Percentiles rank a stretch among this genome's conserved stretches.
Evolutionary conservation across 2,329 filamentous ascomycete species (phyloP).

Genomic region (Colletotrichum agaves): DNA sequence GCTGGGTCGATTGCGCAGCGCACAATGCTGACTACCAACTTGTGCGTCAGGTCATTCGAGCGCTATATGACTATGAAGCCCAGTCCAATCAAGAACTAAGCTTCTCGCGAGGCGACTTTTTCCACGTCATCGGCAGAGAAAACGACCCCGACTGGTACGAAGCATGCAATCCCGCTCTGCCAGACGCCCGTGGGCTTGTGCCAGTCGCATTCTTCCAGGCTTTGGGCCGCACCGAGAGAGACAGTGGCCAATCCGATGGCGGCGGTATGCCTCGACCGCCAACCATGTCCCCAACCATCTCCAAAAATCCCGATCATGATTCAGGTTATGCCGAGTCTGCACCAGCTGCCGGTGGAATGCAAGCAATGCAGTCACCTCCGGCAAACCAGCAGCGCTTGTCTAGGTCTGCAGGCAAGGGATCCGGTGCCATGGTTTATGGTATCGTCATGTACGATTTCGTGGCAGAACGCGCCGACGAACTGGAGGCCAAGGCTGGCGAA

Average conservation of each 20-base stretch:
- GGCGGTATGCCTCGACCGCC: constrained; percentile 57
- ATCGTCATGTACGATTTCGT: constrained; percentile 98
- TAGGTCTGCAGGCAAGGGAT: constrained; percentile 55
- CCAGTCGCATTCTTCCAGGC: constrained; percentile 94
- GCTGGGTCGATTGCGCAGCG: not conserved
- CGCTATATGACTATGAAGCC: constrained; percentile 91
- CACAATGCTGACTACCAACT: constrained; percentile 40
- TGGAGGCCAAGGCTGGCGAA: constrained; percentile 94
- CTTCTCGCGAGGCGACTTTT: constrained; percentile 96
- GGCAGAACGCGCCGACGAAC: constrained; percentile 93
- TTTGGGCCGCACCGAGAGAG: constrained; percentile 89
- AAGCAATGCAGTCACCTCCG: constrained; percentile 31
- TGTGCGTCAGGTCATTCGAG: constrained; percentile 84
- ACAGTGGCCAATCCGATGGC: constrained; percentile 79
- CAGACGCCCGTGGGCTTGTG: constrained; percentile 88
- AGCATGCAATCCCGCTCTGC: constrained; percentile 92
- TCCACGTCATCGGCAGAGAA: constrained; percentile 96
- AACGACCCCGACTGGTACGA: constrained; percentile 98
- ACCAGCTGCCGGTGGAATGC: constrained; percentile 25
- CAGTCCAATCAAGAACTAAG: constrained; percentile 81
- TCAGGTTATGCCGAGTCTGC: constrained; percentile 82
- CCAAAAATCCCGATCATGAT: constrained; percentile 81
- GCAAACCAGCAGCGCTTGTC: constrained; percentile 56
- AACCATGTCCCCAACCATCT: constrained; percentile 49
- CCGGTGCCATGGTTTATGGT: constrained; percentile 92